Evolutionary conservation across 2,329 filamentous ascomycete genomes (phyloP), one percentile per base, ranked within the genome.

Genomic region (Gaeumannomyces sp.): DNA sequence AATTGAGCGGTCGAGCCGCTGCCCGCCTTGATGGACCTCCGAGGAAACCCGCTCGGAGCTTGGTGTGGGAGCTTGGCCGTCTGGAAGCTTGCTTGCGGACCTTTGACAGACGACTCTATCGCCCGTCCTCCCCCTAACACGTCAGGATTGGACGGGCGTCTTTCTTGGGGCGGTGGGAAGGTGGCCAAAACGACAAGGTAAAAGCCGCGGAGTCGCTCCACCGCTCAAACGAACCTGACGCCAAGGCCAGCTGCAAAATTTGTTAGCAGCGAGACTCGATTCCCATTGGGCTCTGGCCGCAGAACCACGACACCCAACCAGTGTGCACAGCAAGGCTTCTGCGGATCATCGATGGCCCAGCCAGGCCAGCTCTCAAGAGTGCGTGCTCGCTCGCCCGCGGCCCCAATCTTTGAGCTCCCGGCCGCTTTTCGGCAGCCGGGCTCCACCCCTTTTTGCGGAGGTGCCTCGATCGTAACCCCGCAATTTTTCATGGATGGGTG

Each of bases 151-250:
- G 33, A 35, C 33, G 33, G 45, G 2, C 45, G 22, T 35, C 33
- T 35, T 35, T 35, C 33, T 35, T 29, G 11, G 38, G 38, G 38
- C 38, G 38, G 38, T 16, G 38, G 38, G 38, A 45, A 25, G 45
- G 45, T 53, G 45, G 45, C 45, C 22, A 53, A 53, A 53, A 22
- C 19, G 22, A 53, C 22, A 7, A 22, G 22, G 45, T 22, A 53
- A 25, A 53, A 19, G 45, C 38, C 38, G 38, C 19, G 14, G 38
- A 45, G 8, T 45, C 38, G 38, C 38, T 53, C 45, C 45, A 53
- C 45, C 45, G 45, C 45, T 53, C 45, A 53, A 53, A 53, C 45
- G 45, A 53, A 53, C 45, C 45, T 53, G 45, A 53, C 45, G 45
- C 45, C 45, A 25, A 53, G 45, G 45, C 45, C 45, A 53, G 45